Base-by-base conservation (phyloP, 768 basidiomycete genomes). In the Naganishia onofrii region DNA sequence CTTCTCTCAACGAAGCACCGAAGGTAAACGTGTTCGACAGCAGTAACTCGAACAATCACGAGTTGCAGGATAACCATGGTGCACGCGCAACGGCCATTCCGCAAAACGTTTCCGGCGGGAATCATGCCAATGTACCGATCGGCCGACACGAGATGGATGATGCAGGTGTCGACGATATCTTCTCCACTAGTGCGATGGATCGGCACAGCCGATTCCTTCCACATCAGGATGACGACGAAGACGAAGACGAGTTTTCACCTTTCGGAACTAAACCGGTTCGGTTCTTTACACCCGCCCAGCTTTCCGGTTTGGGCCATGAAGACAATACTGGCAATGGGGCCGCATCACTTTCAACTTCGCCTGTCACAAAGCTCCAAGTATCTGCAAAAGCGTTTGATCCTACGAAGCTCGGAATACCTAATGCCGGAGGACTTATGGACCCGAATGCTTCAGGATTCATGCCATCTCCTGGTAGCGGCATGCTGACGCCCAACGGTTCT, bases 131-230 rank as follows among this genome's bases (percentile, higher is more conserved):
- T 13, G 29, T 34, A 6, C 67, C 34, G n/a, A 54, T 46, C n/a
- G n/a, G 32, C n/a, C 5, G 46, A 23, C 56, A 60, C 66, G 67
- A 46, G 34, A 58, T 58, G 57, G 71, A 57, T 52, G 74, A 66
- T 73, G 67, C 64, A 38, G 71, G 68, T 23, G 70, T 71, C n/a
- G 88, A 92, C 28, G 91, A 92, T 77, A 89, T 89, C 0, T 92
- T 92, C 78, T 90, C 92, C 56, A 69, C 68, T 44, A 69, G 68
- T 57, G 68, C 68, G 28, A 69, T 69, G 63, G 52, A 68, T 23
- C 52, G 55, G 36, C 64, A 66, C 46, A 54, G 58, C 31, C 57
- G 60, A 32, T 44, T 71, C 34, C 79, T 90, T 15, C 54, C 83
- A 84, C 51, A 87, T 71, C 85, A 85, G 73, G 74, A 72, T 0